Evolutionary conservation across 768 basidiomycete genomes (phyloP).

Genomic region (Heimioporus sp.): DNA sequence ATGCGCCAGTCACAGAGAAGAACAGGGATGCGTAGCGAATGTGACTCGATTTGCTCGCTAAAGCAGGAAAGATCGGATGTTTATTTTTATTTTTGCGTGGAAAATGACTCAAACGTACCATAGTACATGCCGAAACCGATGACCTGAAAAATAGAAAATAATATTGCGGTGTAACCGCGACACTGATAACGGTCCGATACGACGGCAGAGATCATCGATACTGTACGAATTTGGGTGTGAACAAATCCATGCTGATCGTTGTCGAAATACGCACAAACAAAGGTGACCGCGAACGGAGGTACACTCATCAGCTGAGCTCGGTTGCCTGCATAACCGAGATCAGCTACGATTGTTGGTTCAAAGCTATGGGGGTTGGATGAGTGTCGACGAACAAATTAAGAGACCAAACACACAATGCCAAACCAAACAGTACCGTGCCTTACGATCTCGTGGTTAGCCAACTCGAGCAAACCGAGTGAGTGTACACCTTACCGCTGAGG

Average conservation of each 20-base stretch:
- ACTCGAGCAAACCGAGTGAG: neutral
- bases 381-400: slow-evolving; percentile 23
- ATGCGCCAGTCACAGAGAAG: slow-evolving; percentile 51
- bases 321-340: slow-evolving; percentile 54
- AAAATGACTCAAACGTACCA: neutral
- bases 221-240: slow-evolving; percentile 16
- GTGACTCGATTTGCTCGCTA: slow-evolving; percentile 30
- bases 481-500: slow-evolving; percentile 43
- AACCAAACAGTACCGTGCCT: slow-evolving; percentile 18
- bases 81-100: neutral
- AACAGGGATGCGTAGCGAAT: slow-evolving; percentile 58
- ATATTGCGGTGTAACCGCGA: slow-evolving; percentile 47
- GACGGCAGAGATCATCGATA: slow-evolving; percentile 39
- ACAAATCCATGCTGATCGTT: neutral
- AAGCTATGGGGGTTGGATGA: slow-evolving; percentile 48
- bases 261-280: slow-evolving; percentile 36
- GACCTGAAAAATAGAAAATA: slow-evolving; percentile 42
- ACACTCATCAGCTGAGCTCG: slow-evolving; percentile 63
- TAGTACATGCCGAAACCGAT: slow-evolving; percentile 19
- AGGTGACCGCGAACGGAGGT: slow-evolving; percentile 48
- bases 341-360: slow-evolving; percentile 65
- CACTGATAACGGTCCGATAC: slow-evolving; percentile 53
- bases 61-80: neutral
- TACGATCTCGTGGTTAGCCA: neutral
- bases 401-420: slow-evolving; percentile 22